These are phyloP conservation scores for Moniliophthora roreri DNA, from an alignment of 1,284 basidiomycete genomes.

Conservation along the genomic window DNA sequence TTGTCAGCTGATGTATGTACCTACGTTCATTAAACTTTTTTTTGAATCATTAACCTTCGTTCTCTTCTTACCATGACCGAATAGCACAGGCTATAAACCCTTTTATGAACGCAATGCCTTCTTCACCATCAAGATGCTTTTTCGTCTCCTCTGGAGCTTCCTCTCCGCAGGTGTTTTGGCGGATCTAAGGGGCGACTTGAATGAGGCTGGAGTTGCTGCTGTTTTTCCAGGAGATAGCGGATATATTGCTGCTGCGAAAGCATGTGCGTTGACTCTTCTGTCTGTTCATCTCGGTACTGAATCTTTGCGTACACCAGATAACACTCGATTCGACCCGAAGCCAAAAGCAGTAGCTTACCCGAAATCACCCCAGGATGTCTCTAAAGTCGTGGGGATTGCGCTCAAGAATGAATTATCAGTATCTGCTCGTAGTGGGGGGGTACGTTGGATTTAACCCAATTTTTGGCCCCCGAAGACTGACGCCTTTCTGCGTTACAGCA, in stretches of 20 bases:
- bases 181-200: background rate
- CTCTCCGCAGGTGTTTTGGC: too few species aligned
- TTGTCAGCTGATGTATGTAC: too few species aligned
- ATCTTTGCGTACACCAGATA: too few species aligned
- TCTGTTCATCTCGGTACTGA: too few species aligned
- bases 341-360: background rate
- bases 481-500: constrained; percentile 3
- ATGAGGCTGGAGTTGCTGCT: background rate
- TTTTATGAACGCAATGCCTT: too few species aligned
- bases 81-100: too few species aligned
- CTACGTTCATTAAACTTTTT: too few species aligned
- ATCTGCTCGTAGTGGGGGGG: background rate
- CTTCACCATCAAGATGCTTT: too few species aligned
- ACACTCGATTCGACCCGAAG: background rate
- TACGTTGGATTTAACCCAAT: background rate
- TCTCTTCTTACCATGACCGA: too few species aligned
- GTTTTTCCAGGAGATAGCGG: background rate
- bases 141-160: too few species aligned
- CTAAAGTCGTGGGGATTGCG: background rate
- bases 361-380: background rate
- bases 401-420: background rate
- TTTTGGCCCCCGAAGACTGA: too few species aligned
- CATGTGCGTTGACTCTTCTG: background rate
- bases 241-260: background rate
- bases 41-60: too few species aligned